Conservation (phyloP, 129 eudicot genomes). For the Glebionis coronaria region DNA sequence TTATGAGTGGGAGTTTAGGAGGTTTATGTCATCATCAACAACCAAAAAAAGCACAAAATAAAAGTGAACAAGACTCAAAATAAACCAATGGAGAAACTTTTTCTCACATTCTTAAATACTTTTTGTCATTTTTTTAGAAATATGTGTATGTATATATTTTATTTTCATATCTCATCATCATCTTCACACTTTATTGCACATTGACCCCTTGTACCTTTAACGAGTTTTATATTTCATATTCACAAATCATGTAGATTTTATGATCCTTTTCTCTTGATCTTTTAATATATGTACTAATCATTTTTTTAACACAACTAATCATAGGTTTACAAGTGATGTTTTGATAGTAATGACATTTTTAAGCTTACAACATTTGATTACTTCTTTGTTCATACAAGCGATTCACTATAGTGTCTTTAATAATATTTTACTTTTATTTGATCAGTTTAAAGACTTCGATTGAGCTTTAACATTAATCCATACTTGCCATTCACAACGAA, state of each 20-base stretch:
- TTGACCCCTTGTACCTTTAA: constrained; percentile 7
- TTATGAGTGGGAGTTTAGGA: constrained; percentile 17
- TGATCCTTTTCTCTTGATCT: no score
- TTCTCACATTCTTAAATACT: constrained; percentile 30
- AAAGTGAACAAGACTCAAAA: constrained; percentile 28
- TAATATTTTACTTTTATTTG: no score
- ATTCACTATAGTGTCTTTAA: no score
- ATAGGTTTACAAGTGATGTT: no score
- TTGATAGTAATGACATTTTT: no score
- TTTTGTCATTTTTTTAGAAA: constrained; percentile 24
- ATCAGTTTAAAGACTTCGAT: no score
- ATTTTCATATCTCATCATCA: background rate
- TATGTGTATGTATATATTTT: constrained; percentile 20
- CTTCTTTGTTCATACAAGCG: no score
- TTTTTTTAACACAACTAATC: no score
- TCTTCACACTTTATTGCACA: constrained; percentile 16
- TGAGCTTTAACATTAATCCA: no score
- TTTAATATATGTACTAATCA: no score
- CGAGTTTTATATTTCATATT: background rate
- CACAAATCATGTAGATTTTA: background rate
- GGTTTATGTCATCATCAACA: constrained; percentile 26
- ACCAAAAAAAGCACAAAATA: constrained; percentile 15
- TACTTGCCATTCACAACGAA: no score
- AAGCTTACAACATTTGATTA: no score
- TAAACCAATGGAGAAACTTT: constrained; percentile 29